phyloP scores from a whole-genome alignment of 768 basidiomycete species.

The Kockovaella imperatae region DNA sequence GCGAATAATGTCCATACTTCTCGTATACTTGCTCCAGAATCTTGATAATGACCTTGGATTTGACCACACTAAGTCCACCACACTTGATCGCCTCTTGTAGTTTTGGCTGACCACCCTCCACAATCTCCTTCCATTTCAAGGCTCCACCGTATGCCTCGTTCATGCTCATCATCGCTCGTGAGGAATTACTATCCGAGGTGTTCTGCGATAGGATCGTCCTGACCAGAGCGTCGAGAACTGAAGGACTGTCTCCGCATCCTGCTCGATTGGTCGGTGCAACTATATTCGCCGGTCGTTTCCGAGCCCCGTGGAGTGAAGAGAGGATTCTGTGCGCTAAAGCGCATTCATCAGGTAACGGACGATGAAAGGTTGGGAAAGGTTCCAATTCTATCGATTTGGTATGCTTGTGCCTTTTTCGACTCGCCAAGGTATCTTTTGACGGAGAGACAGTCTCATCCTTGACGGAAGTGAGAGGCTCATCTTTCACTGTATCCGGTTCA shows the following conservation, averaged over 20 bases:
- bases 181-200: conserved; percentile 31
- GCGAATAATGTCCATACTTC: conserved; percentile 28
- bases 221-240: conserved; percentile 35
- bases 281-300: conserved; percentile 13
- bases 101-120: conserved; percentile 19
- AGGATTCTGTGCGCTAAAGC: conserved; percentile 24
- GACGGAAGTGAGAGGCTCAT: too few species aligned
- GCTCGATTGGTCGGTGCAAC: conserved; percentile 22
- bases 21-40: conserved; percentile 36
- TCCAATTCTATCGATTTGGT: too few species aligned
- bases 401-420: too few species aligned
- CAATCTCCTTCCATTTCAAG: conserved; percentile 37
- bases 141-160: conserved; percentile 33
- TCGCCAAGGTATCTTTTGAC: too few species aligned
- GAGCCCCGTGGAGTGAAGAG: conserved; percentile 19
- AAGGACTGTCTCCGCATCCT: conserved; percentile 38
- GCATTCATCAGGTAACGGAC: conserved; percentile 30
- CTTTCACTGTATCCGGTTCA: too few species aligned
- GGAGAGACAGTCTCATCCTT: too few species aligned
- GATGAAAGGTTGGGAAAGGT: conserved; percentile 33
- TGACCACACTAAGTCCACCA: conserved; percentile 34
- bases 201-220: conserved; percentile 37
- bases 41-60: conserved; percentile 31
- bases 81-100: conserved; percentile 35
- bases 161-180: conserved; percentile 30